Evolutionary conservation across 2,329 filamentous ascomycete species (phyloP).

Genomic region (Camptophora hylomeconis): DNA sequence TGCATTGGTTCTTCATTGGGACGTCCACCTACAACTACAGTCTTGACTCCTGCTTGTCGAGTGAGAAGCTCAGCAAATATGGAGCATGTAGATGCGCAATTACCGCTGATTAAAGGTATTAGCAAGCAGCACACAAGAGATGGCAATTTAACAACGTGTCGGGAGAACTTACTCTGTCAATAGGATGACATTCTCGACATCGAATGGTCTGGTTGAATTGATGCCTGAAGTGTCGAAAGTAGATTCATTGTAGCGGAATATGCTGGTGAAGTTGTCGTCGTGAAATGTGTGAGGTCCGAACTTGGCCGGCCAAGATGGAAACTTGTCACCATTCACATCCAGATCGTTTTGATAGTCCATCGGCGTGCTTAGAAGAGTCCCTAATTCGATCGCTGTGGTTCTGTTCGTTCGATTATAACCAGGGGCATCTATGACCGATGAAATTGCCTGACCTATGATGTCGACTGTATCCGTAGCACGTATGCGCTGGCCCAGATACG

Average conservation of each 20-base stretch:
- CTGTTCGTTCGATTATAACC: slow-evolving; percentile 19
- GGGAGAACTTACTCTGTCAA: too few species aligned
- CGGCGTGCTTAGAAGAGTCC: slow-evolving; percentile 17
- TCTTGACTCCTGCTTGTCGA: slow-evolving; percentile 40
- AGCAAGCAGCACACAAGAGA: slow-evolving; percentile 33
- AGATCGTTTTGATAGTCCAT: slow-evolving; percentile 4
- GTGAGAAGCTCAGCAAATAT: slow-evolving; percentile 44
- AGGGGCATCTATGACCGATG: slow-evolving; percentile 3
- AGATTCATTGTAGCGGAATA: slow-evolving; percentile 39
- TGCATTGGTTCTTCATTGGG: slow-evolving; percentile 44
- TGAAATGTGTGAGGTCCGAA: slow-evolving; percentile 27
- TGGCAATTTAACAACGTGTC: neutral
- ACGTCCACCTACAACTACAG: slow-evolving; percentile 47
- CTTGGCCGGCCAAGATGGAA: slow-evolving; percentile 34
- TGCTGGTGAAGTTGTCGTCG: slow-evolving; percentile 43
- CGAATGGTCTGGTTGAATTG: slow-evolving; percentile 34
- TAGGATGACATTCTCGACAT: slow-evolving; percentile 34
- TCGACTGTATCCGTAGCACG: slow-evolving; percentile 36
- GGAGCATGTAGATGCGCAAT: slow-evolving; percentile 46
- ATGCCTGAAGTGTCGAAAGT: slow-evolving; percentile 27
- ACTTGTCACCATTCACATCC: slow-evolving; percentile 36
- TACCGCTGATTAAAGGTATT: too few species aligned
- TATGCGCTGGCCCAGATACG: slow-evolving; percentile 39
- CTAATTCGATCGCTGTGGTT: slow-evolving; percentile 1
- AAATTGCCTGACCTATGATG: slow-evolving; percentile 23